Evolutionary conservation across 805 yeast genomes (phyloP).

Genomic region (Cyberlindnera amylophila): DNA sequence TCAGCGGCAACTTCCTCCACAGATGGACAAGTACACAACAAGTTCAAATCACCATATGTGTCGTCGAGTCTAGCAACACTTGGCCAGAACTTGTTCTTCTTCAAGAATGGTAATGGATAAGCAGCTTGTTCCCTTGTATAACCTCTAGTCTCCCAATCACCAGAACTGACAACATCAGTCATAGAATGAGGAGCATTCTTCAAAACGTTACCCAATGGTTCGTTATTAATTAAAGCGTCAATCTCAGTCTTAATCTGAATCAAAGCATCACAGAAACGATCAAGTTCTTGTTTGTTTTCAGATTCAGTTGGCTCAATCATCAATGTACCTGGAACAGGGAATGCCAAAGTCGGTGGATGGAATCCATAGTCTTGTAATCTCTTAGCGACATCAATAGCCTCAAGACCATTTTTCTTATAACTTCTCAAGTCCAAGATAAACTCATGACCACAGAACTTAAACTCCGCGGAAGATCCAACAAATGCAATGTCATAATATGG

Average conservation of each 20-base stretch:
- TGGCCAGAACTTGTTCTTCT: constrained; percentile 88
- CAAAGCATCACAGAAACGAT: constrained; percentile 86
- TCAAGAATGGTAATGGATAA: constrained; percentile 77
- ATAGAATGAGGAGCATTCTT: constrained; percentile 92
- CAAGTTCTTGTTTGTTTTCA: constrained; percentile 82
- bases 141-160: constrained; percentile 81
- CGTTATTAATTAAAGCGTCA: constrained; percentile 62
- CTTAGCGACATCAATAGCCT: constrained; percentile 95
- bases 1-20: constrained; percentile 65
- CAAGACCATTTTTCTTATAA: constrained; percentile 74
- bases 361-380: constrained; percentile 97
- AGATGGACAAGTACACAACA: constrained; percentile 89
- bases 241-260: constrained; percentile 82
- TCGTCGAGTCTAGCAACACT: constrained; percentile 90
- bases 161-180: constrained; percentile 63
- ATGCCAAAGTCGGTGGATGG: constrained; percentile 98
- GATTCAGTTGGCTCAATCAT: constrained; percentile 99
- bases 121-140: constrained; percentile 93
- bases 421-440: constrained; percentile 89
- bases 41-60: constrained; percentile 87
- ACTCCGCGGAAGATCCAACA: constrained; percentile 47
- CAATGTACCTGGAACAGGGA: constrained; percentile 96
- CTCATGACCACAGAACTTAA: constrained; percentile 91
- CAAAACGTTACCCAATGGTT: constrained; percentile 63
- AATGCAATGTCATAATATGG: constrained; percentile 74